Percentiles rank a stretch among this genome's conserved stretches.
Evolutionary conservation across 2,329 filamentous ascomycete genomes (phyloP).

Genomic region (Hymenoscyphus fraxineus): DNA sequence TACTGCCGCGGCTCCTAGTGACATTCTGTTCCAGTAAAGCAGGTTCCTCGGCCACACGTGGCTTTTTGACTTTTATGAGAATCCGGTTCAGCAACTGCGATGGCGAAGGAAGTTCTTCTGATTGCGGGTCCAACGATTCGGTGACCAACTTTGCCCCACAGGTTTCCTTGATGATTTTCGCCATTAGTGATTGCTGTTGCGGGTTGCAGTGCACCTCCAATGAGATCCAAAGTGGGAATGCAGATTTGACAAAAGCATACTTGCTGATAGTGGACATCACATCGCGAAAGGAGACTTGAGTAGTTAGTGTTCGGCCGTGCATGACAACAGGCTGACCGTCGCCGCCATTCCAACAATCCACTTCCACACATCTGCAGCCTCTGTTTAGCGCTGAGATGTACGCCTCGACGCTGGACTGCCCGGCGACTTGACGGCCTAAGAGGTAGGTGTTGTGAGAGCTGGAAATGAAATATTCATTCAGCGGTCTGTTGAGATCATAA

Average conservation of each 20-base stretch:
- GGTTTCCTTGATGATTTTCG: conserved; percentile 78
- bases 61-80: conserved; percentile 91
- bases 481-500: conserved; percentile 69
- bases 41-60: conserved; percentile 40
- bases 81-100: conserved; percentile 80
- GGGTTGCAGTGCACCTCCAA: conserved; percentile 91
- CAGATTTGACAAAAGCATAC: conserved; percentile 86
- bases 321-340: conserved; percentile 86
- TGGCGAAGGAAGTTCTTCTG: conserved; percentile 72
- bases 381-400: conserved; percentile 86
- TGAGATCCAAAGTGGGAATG: conserved; percentile 87
- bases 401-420: conserved; percentile 87
- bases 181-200: conserved; percentile 82
- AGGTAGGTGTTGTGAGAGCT: conserved; percentile 99
- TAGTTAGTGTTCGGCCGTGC: conserved; percentile 86
- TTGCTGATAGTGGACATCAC: conserved; percentile 91
- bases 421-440: conserved; percentile 82
- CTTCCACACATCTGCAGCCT: conserved; percentile 91
- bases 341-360: conserved; percentile 95
- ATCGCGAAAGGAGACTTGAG: conserved; percentile 82
- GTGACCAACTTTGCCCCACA: conserved; percentile 78
- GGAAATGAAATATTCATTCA: conserved; percentile 97
- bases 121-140: conserved; percentile 66
- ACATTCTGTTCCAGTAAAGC: conserved; percentile 45
- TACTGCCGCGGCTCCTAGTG: conserved; percentile 58